Evolutionary conservation across 2,329 filamentous ascomycete genomes (phyloP), one percentile per base, ranked within the genome.

Genomic region (Calonectria naviculata): DNA sequence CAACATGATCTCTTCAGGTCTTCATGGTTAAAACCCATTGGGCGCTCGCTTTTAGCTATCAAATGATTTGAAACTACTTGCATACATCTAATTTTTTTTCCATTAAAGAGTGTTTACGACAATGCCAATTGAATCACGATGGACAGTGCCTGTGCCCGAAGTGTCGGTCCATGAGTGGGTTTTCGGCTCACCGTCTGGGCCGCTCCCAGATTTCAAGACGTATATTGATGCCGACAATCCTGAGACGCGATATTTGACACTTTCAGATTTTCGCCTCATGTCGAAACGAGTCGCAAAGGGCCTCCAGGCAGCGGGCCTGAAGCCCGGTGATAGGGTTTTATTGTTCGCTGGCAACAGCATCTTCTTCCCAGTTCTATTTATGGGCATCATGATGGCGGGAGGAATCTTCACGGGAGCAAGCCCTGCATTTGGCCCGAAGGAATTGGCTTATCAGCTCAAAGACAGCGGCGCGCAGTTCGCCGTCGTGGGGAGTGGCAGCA

Each of bases 401-500:
- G 93, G 93, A 1, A 85, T 96, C 62, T 95, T 96, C 83, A 93
- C 92, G 0, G 94, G 93, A 17, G 93, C 92, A 1, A 95, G 94
- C 71, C 93, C 93, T 0, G 86, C 86, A 2, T 94, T 79, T 42
- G 91, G 93, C 0, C 84, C 90, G 0, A 85, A 93, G 15, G 94
- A 97, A 82, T 83, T 97, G 47, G 92, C 91, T 1, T 93, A 94
- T 80, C 94, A 97, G 80, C 85, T 97, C 21, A 86, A 89, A 56
- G 92, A 96, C 80, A 92, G 91, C 58, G 92, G 89, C 0, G 91
- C 93, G 0, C 88, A 82, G 6, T 93, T 93, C 76, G 82, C 96
- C 65, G 83, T 97, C 64, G 88, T 89, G 13, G 88, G 90, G 0
- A 88, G 90, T 24, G 84, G 79, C 1, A 89, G 87, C 69, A 81